Evolutionary conservation across 2,329 filamentous ascomycete species (phyloP).

Genomic region (Didymella sp.): DNA sequence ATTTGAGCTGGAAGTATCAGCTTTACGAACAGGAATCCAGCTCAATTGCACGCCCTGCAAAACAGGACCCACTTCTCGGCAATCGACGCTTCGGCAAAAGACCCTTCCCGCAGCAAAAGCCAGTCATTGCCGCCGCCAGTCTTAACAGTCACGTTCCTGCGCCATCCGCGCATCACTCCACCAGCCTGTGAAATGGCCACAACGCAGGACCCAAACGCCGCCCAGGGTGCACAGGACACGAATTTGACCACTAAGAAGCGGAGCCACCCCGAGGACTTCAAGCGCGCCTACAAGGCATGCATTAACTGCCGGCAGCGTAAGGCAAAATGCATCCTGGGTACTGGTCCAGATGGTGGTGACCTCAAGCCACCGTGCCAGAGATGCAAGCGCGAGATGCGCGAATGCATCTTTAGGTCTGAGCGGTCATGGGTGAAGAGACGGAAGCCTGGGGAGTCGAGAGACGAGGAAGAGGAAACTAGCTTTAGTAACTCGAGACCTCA

Average conservation of each 20-base stretch:
- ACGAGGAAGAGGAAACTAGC: conserved; percentile 28
- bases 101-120: conserved; percentile 6
- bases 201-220: conserved; percentile 27
- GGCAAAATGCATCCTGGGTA: conserved; percentile 59
- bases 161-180: conserved; percentile 38
- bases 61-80: conserved; percentile 4
- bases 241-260: conserved; percentile 39
- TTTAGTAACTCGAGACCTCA: conserved; percentile 2
- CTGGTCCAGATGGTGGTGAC: conserved; percentile 52
- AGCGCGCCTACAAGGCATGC: conserved; percentile 63
- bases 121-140: conserved; percentile 33
- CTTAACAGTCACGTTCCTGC: conserved; percentile 34
- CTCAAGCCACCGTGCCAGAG: conserved; percentile 55
- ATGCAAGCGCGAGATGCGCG: conserved; percentile 59
- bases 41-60: not conserved
- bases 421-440: conserved; percentile 50
- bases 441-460: conserved; percentile 41
- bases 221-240: conserved; percentile 27
- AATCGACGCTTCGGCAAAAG: conserved; percentile 13
- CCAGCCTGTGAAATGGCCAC: conserved; percentile 22
- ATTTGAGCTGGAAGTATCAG: not conserved
- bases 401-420: conserved; percentile 56
- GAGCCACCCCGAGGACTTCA: conserved; percentile 53
- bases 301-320: conserved; percentile 61
- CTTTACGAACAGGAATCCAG: not conserved